Percentiles rank a stretch among this genome's conserved stretches.
Evolutionary conservation across 192 early-diverging fungal genomes (phyloP).

Genomic region (Gigaspora rosea): DNA sequence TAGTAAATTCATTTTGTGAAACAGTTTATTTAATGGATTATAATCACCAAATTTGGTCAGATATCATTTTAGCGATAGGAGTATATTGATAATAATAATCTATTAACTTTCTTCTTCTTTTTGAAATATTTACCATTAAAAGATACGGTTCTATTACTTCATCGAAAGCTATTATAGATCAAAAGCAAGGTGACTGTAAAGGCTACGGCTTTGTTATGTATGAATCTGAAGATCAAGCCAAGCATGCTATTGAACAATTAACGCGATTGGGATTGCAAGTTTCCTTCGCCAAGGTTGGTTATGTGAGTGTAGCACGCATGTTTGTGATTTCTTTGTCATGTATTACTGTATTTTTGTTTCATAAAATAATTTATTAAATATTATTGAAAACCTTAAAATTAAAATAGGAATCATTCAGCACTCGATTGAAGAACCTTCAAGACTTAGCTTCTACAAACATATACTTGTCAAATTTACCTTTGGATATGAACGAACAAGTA

Average conservation of each 20-base stretch:
- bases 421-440: slow-evolving; percentile 69
- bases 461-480: slow-evolving; percentile 82
- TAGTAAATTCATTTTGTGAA: too few relatives aligned
- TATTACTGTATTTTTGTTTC: too few relatives aligned
- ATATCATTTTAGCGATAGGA: too few relatives aligned
- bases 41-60: too few relatives aligned
- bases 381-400: neutral
- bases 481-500: slow-evolving; percentile 73
- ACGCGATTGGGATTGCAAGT: slow-evolving; percentile 65
- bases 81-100: neutral
- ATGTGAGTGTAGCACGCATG: slow-evolving; percentile 37
- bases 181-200: slow-evolving; percentile 78
- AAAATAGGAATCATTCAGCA: slow-evolving; percentile 68
- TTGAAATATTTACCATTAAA: neutral
- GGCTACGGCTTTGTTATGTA: slow-evolving; percentile 92
- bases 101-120: neutral
- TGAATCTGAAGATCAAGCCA: slow-evolving; percentile 66
- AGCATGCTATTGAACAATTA: slow-evolving; percentile 69
- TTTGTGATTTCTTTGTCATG: neutral
- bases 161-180: slow-evolving; percentile 83
- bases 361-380: neutral
- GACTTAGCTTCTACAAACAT: slow-evolving; percentile 77
- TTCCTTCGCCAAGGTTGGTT: slow-evolving; percentile 73
- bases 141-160: slow-evolving; percentile 76
- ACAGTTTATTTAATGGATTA: too few relatives aligned